Conservation (phyloP, 768 basidiomycete species). For the Boletus huronensis region DNA sequence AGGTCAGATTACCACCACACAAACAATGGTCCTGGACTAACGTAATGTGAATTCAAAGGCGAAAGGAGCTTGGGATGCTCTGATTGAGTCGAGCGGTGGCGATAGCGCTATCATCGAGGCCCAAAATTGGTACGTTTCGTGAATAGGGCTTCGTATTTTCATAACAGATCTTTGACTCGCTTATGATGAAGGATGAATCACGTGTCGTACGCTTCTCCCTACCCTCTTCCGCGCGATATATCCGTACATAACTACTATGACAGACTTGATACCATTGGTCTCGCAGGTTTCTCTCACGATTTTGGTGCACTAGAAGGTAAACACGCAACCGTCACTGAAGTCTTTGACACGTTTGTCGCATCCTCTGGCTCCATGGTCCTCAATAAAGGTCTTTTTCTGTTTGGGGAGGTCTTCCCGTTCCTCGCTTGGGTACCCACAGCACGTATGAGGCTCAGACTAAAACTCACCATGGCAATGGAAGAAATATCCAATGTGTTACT, state of each 20-base stretch:
- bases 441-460: slow-evolving; percentile 27
- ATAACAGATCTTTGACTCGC: neutral
- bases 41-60: neutral
- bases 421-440: slow-evolving; percentile 37
- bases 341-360: slow-evolving; percentile 36
- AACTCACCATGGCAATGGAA: slow-evolving; percentile 35
- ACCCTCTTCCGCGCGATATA: too few species aligned
- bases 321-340: slow-evolving; percentile 37
- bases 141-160: too few species aligned
- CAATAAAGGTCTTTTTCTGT: slow-evolving; percentile 31
- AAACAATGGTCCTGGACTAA: neutral
- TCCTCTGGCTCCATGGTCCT: slow-evolving; percentile 21
- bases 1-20: neutral
- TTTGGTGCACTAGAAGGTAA: slow-evolving; percentile 52
- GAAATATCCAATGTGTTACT: slow-evolving; percentile 40
- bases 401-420: slow-evolving; percentile 37
- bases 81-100: slow-evolving; percentile 11
- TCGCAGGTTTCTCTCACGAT: slow-evolving; percentile 33
- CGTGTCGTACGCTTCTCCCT: neutral
- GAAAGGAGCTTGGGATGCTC: slow-evolving; percentile 23
- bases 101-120: slow-evolving; percentile 34
- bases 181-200: neutral
- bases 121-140: slow-evolving; percentile 27
- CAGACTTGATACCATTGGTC: neutral
- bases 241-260: neutral